These are phyloP conservation scores for Pharnaceum exiguum DNA, from an alignment of 148 eudicot genomes.

Conservation along the genomic window DNA sequence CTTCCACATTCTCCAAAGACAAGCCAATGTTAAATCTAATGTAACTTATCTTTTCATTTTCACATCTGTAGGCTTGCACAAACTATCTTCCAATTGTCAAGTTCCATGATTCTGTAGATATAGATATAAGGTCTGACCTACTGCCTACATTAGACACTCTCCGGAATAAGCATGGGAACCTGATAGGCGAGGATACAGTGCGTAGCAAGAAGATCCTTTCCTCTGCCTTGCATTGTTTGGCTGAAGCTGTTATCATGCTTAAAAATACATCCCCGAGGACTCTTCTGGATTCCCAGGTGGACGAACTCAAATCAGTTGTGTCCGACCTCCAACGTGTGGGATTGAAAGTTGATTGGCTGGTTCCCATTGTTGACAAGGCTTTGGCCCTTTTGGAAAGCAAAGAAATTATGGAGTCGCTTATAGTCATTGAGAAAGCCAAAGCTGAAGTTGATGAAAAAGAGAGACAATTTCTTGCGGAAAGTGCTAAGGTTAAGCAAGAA, in stretches of 20 bases:
- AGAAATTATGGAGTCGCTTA: not conserved
- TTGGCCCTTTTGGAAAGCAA: not conserved
- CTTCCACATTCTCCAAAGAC: too few relatives aligned
- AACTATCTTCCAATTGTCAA: not conserved
- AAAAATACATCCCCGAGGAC: constrained; percentile 2
- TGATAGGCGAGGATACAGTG: constrained; percentile 2
- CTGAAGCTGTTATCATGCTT: not conserved
- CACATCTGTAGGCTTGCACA: not conserved
- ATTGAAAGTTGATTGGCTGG: constrained; percentile 6
- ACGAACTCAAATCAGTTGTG: not conserved
- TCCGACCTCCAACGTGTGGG: constrained; percentile 1
- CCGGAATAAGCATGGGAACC: not conserved
- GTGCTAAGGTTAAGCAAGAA: constrained; percentile 9
- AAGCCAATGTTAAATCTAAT: too few relatives aligned
- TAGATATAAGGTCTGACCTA: constrained; percentile 1
- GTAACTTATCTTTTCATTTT: too few relatives aligned
- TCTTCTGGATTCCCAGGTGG: not conserved
- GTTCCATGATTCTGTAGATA: not conserved
- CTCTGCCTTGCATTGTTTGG: constrained; percentile 4
- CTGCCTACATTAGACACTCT: not conserved
- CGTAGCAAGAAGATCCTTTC: not conserved
- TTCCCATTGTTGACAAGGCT: constrained; percentile 5
- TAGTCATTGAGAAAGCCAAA: constrained; percentile 1
- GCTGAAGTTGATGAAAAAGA: constrained; percentile 4
- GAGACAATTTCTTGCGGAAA: not conserved